Conservation (phyloP, 1,139 yeast species). For the Sugiyamaella xylanicola region DNA sequence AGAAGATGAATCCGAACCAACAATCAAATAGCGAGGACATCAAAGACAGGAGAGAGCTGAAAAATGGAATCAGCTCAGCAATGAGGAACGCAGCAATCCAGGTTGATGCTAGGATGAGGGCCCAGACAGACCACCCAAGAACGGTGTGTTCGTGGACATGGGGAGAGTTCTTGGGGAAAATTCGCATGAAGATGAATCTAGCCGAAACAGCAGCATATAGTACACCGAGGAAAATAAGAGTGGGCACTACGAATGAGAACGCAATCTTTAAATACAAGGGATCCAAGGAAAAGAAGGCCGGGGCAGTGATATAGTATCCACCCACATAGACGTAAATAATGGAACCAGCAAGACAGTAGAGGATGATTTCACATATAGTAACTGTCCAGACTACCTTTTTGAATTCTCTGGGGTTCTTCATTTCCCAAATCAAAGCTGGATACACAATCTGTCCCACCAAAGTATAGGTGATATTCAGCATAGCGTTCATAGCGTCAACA, state of each 20-base stretch:
- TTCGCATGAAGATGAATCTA: constrained; percentile 51
- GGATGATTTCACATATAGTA: constrained; percentile 52
- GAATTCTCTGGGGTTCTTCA: constrained; percentile 60
- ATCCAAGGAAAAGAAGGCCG: constrained; percentile 58
- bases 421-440: constrained; percentile 63
- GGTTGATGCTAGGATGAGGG: constrained; percentile 46
- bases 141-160: constrained; percentile 54
- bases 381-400: constrained; percentile 58
- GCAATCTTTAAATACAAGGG: constrained; percentile 55
- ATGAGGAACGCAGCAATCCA: constrained; percentile 61
- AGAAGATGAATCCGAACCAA: constrained; percentile 66
- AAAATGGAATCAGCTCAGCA: constrained; percentile 66
- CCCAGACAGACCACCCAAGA: constrained; percentile 58
- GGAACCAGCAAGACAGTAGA: constrained; percentile 57
- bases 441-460: constrained; percentile 66
- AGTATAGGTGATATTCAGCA: constrained; percentile 60
- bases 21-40: constrained; percentile 68
- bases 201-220: constrained; percentile 58
- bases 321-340: constrained; percentile 62
- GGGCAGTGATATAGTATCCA: constrained; percentile 55
- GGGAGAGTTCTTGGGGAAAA: constrained; percentile 48
- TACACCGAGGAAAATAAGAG: constrained; percentile 58
- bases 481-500: constrained; percentile 59
- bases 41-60: constrained; percentile 57
- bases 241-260: constrained; percentile 63